Evolutionary conservation across 441 rosid genomes (phyloP), one percentile per base, ranked within the genome.

Genomic region (Croton setiger): DNA sequence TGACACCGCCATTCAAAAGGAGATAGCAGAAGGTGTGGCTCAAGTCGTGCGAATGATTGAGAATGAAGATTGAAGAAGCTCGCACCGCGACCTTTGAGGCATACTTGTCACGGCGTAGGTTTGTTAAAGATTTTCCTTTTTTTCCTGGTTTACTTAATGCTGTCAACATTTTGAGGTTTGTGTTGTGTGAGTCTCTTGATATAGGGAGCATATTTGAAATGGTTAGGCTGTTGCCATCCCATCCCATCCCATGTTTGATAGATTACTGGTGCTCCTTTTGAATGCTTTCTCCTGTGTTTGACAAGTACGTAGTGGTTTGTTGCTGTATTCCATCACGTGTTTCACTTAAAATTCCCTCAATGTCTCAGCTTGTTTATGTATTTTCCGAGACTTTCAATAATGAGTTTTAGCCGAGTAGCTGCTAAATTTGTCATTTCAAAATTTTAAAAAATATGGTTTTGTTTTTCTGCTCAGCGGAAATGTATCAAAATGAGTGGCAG

Each of bases 21-120:
- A 91, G 71, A 86, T 89, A 15, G 97, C 92, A 0, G 89, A 88
- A 27, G 87, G 96, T 9, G 98, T 91, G 65, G 87, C 95, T 18
- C 91, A 91, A 74, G 88, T 94, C 65, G 95, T 91, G 63, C 84
- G 74, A 65, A 82, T 91, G 96, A 78, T 89, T 43, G 31, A 27
- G 31, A 87, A 87, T 4, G 76, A 87, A 60, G 87, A 39, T 39
- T 39, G 43, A 81, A 51, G 81, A 80, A 70, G 65, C 72, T 23
- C 37, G 49, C 18, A 11, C 66, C 9, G 3, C 52, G 47, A 44
- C 79, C 23, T 78, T 73, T 5, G 81, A 83, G 71, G 76, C 78
- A 7, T 74, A 68, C 64, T 2, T 70, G 47, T 62, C 51, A 72
- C 62, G 41, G 35, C 8, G 5, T 21, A 49, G 58, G 5, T 20